Percentiles rank a stretch among this genome's conserved stretches.
Evolutionary conservation across 225 moss, liverwort and hornwort species (phyloP).

Genomic region (Bryum argenteum): DNA sequence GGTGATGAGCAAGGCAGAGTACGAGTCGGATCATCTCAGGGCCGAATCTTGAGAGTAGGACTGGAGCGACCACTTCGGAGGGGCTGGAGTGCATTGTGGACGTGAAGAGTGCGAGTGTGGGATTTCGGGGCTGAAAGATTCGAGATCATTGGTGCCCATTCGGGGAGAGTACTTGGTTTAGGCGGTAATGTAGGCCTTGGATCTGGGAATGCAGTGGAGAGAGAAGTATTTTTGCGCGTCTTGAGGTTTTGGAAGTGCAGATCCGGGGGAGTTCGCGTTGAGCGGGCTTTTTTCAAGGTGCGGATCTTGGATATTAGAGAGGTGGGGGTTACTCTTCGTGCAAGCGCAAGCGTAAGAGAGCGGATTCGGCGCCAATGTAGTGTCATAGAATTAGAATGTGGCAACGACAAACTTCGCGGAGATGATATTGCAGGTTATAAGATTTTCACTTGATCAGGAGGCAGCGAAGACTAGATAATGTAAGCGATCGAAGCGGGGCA

Average conservation of each 20-base stretch:
- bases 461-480: conserved; percentile 11
- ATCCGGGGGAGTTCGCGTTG: conserved; percentile 23
- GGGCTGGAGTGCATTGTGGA: neutral
- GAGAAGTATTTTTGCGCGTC: neutral
- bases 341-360: neutral
- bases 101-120: conserved; percentile 11
- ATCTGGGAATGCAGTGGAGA: conserved; percentile 37
- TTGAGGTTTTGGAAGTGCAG: conserved; percentile 33
- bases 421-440: conserved; percentile 11
- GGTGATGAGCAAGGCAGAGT: conserved; percentile 6
- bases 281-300: conserved; percentile 15
- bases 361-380: conserved; percentile 13
- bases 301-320: conserved; percentile 34
- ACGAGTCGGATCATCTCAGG: neutral
- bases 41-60: conserved; percentile 22
- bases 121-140: conserved; percentile 4
- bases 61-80: neutral
- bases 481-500: conserved; percentile 26
- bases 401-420: conserved; percentile 17
- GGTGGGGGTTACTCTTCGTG: conserved; percentile 6
- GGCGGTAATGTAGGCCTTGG: conserved; percentile 30
- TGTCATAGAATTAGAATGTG: conserved; percentile 23
- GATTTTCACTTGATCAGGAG: conserved; percentile 22
- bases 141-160: conserved; percentile 31
- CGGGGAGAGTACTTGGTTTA: conserved; percentile 12